A percentile compares a stretch with the other conserved stretches of the same genome.
Conservation (phyloP, 768 basidiomycete genomes). For the Boletus subcaerulescens region DNA sequence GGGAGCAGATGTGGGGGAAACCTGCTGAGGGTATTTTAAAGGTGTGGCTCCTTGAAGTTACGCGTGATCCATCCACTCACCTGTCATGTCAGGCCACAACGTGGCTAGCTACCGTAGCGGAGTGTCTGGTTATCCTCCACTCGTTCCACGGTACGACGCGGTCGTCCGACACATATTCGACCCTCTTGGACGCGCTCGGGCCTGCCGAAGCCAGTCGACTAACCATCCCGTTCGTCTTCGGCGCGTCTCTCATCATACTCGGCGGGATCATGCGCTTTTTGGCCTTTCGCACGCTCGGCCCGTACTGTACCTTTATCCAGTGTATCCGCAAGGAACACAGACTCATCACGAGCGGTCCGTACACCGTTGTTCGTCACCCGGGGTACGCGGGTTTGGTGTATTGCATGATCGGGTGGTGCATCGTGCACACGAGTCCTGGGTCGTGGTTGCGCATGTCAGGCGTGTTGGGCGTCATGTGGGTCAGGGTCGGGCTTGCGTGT, state of each 20-base stretch:
- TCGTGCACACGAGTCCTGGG: background rate
- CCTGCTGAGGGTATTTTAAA: background rate
- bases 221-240: slow-evolving; percentile 4
- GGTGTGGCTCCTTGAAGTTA: background rate
- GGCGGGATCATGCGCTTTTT: slow-evolving; percentile 5
- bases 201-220: slow-evolving; percentile 3
- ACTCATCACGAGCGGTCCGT: slow-evolving; percentile 28
- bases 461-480: background rate
- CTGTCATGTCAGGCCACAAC: background rate
- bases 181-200: slow-evolving; percentile 4
- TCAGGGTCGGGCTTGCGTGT: background rate
- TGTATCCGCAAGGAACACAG: slow-evolving; percentile 19
- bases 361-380: slow-evolving; percentile 29
- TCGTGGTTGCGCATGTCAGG: slow-evolving; percentile 7
- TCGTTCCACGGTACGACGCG: background rate
- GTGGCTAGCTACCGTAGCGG: background rate
- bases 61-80: background rate
- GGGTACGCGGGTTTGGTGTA: slow-evolving; percentile 17
- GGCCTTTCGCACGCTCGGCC: slow-evolving; percentile 18
- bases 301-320: slow-evolving; percentile 17
- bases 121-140: slow-evolving; percentile 1
- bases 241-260: background rate
- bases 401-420: background rate
- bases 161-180: background rate
- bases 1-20: slow-evolving; percentile 3